Percentiles rank a stretch among this genome's conserved stretches.
Evolutionary conservation across 2,329 filamentous ascomycete genomes (phyloP).

Genomic region (Drechslera avenae): DNA sequence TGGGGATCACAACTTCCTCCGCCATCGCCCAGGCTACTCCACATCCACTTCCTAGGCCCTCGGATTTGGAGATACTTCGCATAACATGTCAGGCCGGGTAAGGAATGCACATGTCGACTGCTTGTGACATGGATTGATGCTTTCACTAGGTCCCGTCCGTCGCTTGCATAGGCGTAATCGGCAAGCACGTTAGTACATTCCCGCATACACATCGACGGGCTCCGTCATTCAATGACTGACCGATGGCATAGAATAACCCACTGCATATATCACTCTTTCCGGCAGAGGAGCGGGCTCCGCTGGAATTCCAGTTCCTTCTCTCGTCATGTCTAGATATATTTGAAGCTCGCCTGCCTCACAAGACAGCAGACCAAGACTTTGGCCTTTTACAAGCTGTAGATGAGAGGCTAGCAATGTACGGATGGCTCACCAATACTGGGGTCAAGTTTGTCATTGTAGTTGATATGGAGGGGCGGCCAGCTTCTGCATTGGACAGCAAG

Average conservation of each 20-base stretch:
- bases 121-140: neutral
- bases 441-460: slow-evolving; percentile 89
- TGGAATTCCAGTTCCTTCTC: slow-evolving; percentile 90
- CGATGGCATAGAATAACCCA: slow-evolving; percentile 79
- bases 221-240: slow-evolving; percentile 12
- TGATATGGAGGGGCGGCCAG: slow-evolving; percentile 78
- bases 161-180: slow-evolving; percentile 91
- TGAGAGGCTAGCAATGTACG: slow-evolving; percentile 90
- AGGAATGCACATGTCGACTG: neutral
- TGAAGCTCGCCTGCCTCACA: slow-evolving; percentile 77
- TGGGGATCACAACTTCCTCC: slow-evolving; percentile 16
- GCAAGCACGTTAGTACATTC: slow-evolving; percentile 73
- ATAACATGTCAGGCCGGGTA: slow-evolving; percentile 17
- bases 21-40: slow-evolving; percentile 28
- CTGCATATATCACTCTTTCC: slow-evolving; percentile 92
- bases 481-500: slow-evolving; percentile 42
- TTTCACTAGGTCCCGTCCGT: slow-evolving; percentile 67
- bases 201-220: slow-evolving; percentile 2
- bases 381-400: slow-evolving; percentile 92
- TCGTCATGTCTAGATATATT: slow-evolving; percentile 94
- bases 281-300: slow-evolving; percentile 70
- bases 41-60: slow-evolving; percentile 11
- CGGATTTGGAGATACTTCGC: slow-evolving; percentile 3
- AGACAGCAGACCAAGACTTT: slow-evolving; percentile 79
- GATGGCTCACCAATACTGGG: slow-evolving; percentile 94